Conservation (phyloP, 768 basidiomycete species). For the Amylocystis lapponica region DNA sequence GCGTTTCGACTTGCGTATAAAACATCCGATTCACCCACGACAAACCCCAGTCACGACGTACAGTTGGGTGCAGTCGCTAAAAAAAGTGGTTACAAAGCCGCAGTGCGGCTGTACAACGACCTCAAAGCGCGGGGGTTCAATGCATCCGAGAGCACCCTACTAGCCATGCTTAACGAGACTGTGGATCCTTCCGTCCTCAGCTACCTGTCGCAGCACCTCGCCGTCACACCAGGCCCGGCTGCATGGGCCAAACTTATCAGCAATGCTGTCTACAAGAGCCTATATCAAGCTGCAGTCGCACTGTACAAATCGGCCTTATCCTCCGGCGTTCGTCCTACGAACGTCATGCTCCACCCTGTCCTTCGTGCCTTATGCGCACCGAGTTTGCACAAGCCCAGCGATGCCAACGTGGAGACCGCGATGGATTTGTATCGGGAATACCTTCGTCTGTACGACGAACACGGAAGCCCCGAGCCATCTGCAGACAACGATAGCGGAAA, state of each 20-base stretch:
- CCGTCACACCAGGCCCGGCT: constrained; percentile 31
- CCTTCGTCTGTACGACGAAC: constrained; percentile 16
- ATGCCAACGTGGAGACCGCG: constrained; percentile 46
- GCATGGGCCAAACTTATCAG: constrained; percentile 54
- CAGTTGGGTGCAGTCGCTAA: not conserved
- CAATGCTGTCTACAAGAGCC: constrained; percentile 25
- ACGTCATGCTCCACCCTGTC: constrained; percentile 48
- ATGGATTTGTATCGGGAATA: constrained; percentile 49
- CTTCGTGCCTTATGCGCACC: constrained; percentile 44
- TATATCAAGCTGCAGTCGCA: constrained; percentile 31
- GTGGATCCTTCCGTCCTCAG: constrained; percentile 35
- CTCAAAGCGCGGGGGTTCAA: constrained; percentile 24
- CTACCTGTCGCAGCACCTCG: constrained; percentile 35
- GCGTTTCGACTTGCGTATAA: not conserved
- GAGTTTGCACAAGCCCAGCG: constrained; percentile 29
- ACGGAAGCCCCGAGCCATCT: not conserved
- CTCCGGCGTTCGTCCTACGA: constrained; percentile 41
- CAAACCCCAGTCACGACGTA: not conserved
- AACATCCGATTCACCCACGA: not conserved
- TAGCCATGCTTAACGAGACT: constrained; percentile 40
- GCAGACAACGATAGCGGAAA: not conserved
- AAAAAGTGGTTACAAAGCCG: not conserved
- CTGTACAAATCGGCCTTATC: constrained; percentile 44
- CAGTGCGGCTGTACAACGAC: not conserved
- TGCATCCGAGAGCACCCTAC: constrained; percentile 27